Evolutionary conservation across 108 stramenopile species (phyloP), one percentile per base, ranked within the genome.

Genomic region (Cyclotella baltica): DNA sequence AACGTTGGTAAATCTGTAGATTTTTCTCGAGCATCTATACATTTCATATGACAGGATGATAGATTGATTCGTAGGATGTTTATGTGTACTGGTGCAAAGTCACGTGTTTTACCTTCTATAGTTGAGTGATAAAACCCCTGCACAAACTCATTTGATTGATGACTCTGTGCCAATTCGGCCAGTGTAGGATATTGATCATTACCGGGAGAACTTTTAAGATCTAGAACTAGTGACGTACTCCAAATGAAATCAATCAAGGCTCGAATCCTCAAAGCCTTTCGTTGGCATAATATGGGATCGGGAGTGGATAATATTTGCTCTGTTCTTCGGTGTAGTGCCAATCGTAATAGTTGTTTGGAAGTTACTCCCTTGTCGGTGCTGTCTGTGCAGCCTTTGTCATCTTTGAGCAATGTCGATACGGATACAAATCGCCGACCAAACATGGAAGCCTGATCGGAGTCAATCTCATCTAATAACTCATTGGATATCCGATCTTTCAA

Each of bases 81-180:
- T 19, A 80, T 76, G 69, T 80, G 74, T 0, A 80, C 74, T 25
- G 78, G 78, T 0, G 74, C 78, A 70, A 55, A 80, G 71, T 78
- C 76, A 6, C 35, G 69, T 22, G 78, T 52, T 1, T 1, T 34
- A 9, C 74, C 78, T n/a, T 62, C 74, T 16, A 75, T 58, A 20
- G 75, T 76, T n/a, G 74, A 75, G 38, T 73, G 77, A 55, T 66
- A 48, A 51, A 73, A 78, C 22, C 77, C 77, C 1, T 72, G 77
- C 4, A 5, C 8, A 30, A 78, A 78, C 52, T 73, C 72, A 38
- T 73, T 36, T 48, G 66, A 67, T 25, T 55, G 56, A 37, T 70
- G 27, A 23, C 64, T 72, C 0, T 31, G 27, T 43, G 66, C 63
- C 40, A 78, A 23, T 31, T 64, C 40, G 13, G 58, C 52, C 6